phyloP scores from a whole-genome alignment of 768 basidiomycete species.

The Lentinula lateritia region DNA sequence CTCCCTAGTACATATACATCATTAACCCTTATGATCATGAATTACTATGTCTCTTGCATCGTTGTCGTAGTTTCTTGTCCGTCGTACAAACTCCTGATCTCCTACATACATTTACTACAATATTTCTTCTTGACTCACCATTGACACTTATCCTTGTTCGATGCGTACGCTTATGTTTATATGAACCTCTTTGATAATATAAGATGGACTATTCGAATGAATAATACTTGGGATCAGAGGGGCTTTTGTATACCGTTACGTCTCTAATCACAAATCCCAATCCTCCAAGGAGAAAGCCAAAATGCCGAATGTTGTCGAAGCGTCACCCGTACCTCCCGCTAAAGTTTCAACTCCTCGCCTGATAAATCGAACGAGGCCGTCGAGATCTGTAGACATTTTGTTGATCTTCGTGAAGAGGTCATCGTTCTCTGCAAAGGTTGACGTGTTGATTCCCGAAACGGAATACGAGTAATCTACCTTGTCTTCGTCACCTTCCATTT shows the following conservation, averaged over 20 bases:
- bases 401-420: slow-evolving; percentile 48
- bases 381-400: slow-evolving; percentile 63
- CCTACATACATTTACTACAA: neutral
- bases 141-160: neutral
- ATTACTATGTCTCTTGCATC: neutral
- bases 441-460: slow-evolving; percentile 34
- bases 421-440: slow-evolving; percentile 33
- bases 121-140: neutral
- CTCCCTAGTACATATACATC: neutral
- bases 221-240: too few relatives aligned
- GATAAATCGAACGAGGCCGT: slow-evolving; percentile 65
- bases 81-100: neutral
- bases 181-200: neutral
- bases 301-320: slow-evolving; percentile 59
- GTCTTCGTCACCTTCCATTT: slow-evolving; percentile 23
- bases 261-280: slow-evolving; percentile 46
- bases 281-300: slow-evolving; percentile 76
- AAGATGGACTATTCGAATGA: neutral
- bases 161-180: neutral
- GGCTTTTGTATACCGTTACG: neutral
- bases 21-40: neutral
- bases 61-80: neutral
- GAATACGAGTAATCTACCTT: slow-evolving; percentile 27
- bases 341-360: slow-evolving; percentile 65
- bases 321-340: slow-evolving; percentile 55